These are phyloP conservation scores for Aspergillus funiculosus DNA, from an alignment of 495 filamentous ascomycete species.

Conservation along the genomic window DNA sequence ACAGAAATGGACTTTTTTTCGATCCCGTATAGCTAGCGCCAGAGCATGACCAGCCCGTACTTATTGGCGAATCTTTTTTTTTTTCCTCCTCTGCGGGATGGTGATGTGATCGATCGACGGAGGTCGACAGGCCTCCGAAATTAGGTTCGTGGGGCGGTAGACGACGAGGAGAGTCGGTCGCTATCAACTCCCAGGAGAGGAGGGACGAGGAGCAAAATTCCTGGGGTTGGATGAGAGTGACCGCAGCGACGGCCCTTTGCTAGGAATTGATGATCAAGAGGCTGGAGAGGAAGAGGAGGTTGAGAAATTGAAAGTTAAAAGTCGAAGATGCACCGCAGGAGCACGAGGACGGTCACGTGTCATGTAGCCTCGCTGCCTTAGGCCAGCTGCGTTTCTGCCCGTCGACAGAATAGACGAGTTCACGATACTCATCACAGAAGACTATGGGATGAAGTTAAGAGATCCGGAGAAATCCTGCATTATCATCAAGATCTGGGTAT, in stretches of 20 bases:
- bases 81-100: constrained; percentile 8
- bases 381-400: too few relatives aligned
- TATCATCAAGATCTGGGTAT: too few relatives aligned
- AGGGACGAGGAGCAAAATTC: too few relatives aligned
- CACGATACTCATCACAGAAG: too few relatives aligned
- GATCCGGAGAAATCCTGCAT: too few relatives aligned
- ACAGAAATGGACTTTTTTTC: not conserved
- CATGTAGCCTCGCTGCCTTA: not conserved
- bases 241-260: too few relatives aligned
- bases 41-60: not conserved
- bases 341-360: constrained; percentile 5
- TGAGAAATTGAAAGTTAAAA: not conserved
- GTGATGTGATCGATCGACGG: constrained; percentile 24
- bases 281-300: not conserved
- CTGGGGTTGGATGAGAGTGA: too few relatives aligned
- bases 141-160: constrained; percentile 34
- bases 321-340: too few relatives aligned
- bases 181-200: too few relatives aligned
- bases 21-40: not conserved
- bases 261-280: not conserved
- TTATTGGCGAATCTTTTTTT: constrained; percentile 8
- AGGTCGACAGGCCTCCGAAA: constrained; percentile 24
- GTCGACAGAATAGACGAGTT: too few relatives aligned
- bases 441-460: too few relatives aligned
- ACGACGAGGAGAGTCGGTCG: constrained; percentile 7